Conservation (phyloP, 176 grass and related monocot genomes). For the Urochloa ruziziensis region DNA sequence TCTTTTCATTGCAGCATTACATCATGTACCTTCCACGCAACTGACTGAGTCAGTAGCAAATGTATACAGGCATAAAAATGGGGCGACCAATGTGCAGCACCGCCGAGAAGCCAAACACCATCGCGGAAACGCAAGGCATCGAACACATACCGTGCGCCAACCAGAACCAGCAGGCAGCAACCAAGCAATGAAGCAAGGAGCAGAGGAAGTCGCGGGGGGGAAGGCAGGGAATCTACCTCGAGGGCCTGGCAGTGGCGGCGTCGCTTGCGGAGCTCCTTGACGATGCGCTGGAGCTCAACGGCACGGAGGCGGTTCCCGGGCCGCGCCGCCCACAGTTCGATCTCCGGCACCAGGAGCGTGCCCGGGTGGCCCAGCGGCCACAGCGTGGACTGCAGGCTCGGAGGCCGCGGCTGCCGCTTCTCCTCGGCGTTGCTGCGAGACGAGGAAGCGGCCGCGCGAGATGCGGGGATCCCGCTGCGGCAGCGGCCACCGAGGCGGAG, state of each 20-base stretch:
- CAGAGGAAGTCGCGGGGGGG: neutral
- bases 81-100: neutral
- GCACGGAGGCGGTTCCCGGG: conserved; percentile 39
- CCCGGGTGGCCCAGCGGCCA: conserved; percentile 70
- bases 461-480: conserved; percentile 13
- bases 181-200: neutral
- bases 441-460: neutral
- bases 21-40: conserved; percentile 12
- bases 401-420: neutral
- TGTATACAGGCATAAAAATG: neutral
- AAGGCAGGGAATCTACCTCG: conserved; percentile 46
- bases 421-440: conserved; percentile 8
- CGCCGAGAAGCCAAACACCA: neutral
- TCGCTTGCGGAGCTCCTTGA: conserved; percentile 62
- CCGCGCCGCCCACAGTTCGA: conserved; percentile 65
- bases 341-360: conserved; percentile 58
- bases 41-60: neutral
- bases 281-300: conserved; percentile 53
- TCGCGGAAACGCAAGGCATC: neutral
- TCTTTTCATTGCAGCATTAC: neutral
- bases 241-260: conserved; percentile 70
- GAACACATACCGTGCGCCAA: neutral
- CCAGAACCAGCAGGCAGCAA: neutral
- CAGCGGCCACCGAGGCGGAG: conserved; percentile 30
- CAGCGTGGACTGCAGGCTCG: conserved; percentile 54